phyloP scores from a whole-genome alignment of 176 grass and related monocot species.

The Stipa capillata region DNA sequence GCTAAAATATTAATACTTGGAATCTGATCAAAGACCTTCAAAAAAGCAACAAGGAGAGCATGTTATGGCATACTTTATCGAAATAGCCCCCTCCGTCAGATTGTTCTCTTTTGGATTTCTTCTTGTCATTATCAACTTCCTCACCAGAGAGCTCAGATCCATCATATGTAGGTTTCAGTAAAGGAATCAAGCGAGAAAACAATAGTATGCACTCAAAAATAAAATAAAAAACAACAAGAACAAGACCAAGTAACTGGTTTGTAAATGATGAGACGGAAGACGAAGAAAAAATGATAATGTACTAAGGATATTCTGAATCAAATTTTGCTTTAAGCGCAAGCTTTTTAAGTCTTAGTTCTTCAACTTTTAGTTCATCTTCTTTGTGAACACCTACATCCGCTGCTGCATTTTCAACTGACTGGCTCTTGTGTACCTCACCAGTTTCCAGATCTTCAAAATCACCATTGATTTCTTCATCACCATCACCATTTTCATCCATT shows the following conservation, averaged over 20 bases:
- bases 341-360: constrained; percentile 80
- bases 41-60: background rate
- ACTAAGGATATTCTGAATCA: constrained; percentile 88
- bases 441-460: constrained; percentile 98
- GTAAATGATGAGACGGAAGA: too few species aligned
- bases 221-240: background rate
- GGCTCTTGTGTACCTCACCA: constrained; percentile 52
- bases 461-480: constrained; percentile 59
- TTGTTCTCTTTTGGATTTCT: constrained; percentile 55
- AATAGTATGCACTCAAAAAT: background rate
- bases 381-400: constrained; percentile 15
- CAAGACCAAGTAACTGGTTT: background rate
- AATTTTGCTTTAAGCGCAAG: constrained; percentile 81
- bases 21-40: constrained; percentile 1
- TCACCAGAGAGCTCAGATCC: constrained; percentile 58
- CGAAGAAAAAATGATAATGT: background rate
- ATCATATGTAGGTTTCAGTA: constrained; percentile 69
- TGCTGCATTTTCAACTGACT: constrained; percentile 21
- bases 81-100: constrained; percentile 59
- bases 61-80: constrained; percentile 62
- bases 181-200: constrained; percentile 36
- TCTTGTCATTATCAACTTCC: constrained; percentile 52
- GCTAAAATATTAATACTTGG: background rate
- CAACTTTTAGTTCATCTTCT: constrained; percentile 43
- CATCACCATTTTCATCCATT: constrained; percentile 43